Evolutionary conservation across 2,329 filamentous ascomycete genomes (phyloP), one percentile per base, ranked within the genome.

Genomic region (Zasmidium cellare): DNA sequence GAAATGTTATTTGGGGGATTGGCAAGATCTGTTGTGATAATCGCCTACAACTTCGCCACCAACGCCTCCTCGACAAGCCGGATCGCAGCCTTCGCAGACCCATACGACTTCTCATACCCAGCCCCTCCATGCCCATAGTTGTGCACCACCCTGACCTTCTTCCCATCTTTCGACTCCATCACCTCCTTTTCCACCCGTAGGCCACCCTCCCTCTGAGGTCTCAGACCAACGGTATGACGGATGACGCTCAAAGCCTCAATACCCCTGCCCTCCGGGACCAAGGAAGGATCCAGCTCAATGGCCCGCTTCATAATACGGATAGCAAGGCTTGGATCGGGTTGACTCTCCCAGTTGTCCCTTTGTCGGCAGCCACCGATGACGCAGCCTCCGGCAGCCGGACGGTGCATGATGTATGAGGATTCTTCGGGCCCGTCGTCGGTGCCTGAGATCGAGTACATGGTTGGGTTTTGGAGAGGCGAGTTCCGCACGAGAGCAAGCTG

Each of bases 401-500:
- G 83, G 68, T 86, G 86, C 92, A 97, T 96, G 50, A 89, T 81
- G 72, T 97, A 97, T 57, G 84, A 78, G 3, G 87, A 77, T 74
- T 96, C 92, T 28, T 88, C 86, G 0, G 80, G 77, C 1, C 84
- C 87, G 67, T 94, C 89, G 51, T 91, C 88, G 0, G 86, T 89
- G 46, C 90, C 89, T 11, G 88, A 91, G 16, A 83, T 80, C 6
- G 82, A 82, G 49, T 84, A 73, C 89, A 96, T 93, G 31, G 83
- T 77, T 28, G 25, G 25, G 16, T 83, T 83, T 0, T 86, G 83
- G 11, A 83, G 83, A 0, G 87, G 83, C 69, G 89, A 86, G 75
- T 96, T 96, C 57, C 91, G 81, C 20, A 96, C 91, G 0, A 96
- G 73, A 0, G 96, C 89, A 16, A 90, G 85, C 75, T 97, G 93